A percentile compares a stretch with the other conserved stretches of the same genome.
phyloP scores from a whole-genome alignment of 331 rosid genomes.

The Quercus tomentella region DNA sequence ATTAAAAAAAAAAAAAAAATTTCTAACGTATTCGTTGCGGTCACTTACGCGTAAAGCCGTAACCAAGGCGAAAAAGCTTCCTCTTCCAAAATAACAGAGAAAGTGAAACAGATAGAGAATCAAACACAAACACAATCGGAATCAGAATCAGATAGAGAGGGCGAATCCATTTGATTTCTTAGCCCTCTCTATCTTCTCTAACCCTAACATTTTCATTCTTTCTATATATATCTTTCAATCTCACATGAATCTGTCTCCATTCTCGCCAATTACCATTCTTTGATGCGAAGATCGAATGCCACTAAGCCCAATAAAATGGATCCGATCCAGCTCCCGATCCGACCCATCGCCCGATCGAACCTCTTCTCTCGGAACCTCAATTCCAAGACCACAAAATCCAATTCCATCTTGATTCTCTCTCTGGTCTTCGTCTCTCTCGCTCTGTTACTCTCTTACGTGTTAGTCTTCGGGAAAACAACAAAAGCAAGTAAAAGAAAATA shows the following conservation, averaged over 20 bases:
- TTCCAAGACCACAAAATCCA: conserved; percentile 30
- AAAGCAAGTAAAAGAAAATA: conserved; percentile 22
- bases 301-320: conserved; percentile 41
- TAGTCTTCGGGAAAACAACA: conserved; percentile 14
- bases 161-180: no score
- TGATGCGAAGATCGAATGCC: conserved; percentile 84
- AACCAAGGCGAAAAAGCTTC: no score
- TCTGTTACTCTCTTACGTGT: conserved; percentile 30
- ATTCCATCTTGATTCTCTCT: conserved; percentile 11
- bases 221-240: background rate
- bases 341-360: conserved; percentile 56
- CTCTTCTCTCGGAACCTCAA: conserved; percentile 48
- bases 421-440: conserved; percentile 27
- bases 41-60: no score
- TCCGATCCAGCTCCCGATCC: conserved; percentile 54
- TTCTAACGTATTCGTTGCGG: no score
- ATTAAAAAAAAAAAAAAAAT: no score
- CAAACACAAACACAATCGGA: no score
- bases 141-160: no score
- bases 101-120: no score
- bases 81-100: no score
- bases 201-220: background rate
- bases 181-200: no score
- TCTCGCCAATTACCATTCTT: conserved; percentile 4
- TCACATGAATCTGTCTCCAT: conserved; percentile 32